Conservation (phyloP, 1,284 basidiomycete species). For the Moesziomyces sp. region DNA sequence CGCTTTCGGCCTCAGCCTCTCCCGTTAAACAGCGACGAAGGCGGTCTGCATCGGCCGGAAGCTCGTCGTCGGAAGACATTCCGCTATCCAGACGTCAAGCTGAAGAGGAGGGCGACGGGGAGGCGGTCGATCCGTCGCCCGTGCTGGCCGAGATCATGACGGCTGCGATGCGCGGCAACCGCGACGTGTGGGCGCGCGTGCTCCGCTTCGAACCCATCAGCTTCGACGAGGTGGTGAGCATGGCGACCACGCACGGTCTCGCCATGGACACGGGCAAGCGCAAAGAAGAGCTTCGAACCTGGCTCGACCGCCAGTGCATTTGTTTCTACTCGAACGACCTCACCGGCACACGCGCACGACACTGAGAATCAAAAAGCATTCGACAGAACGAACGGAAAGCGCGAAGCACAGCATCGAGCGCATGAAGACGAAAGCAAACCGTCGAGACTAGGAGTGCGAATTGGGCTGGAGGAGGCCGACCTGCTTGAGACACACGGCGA, state of each 20-base stretch:
- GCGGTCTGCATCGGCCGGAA: constrained; percentile 4
- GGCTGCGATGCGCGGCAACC: constrained; percentile 10
- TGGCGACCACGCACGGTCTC: constrained; percentile 16
- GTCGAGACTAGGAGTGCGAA: not conserved
- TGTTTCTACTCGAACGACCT: constrained; percentile 38
- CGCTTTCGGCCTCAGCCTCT: constrained; percentile 12
- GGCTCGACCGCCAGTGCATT: constrained; percentile 40
- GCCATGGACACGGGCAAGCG: constrained; percentile 21
- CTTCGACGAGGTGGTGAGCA: constrained; percentile 44
- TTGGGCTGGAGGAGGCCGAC: constrained; percentile 11
- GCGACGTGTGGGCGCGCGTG: constrained; percentile 14
- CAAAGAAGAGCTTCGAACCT: constrained; percentile 37
- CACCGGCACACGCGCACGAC: constrained; percentile 23
- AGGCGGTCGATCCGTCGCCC: constrained; percentile 16
- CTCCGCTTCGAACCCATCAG: constrained; percentile 44
- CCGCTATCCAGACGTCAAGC: constrained; percentile 2
- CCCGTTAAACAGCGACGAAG: constrained; percentile 6
- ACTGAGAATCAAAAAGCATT: constrained; percentile 9
- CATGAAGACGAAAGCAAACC: constrained; percentile 5
- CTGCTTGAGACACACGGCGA: constrained; percentile 21
- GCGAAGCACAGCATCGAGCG: not conserved
- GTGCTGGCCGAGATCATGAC: constrained; percentile 27
- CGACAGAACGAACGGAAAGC: not conserved
- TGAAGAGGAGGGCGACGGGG: not conserved
- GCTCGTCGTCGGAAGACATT: constrained; percentile 18